phyloP scores from a whole-genome alignment of 163 green algal genomes.

The Volvox carteri region DNA sequence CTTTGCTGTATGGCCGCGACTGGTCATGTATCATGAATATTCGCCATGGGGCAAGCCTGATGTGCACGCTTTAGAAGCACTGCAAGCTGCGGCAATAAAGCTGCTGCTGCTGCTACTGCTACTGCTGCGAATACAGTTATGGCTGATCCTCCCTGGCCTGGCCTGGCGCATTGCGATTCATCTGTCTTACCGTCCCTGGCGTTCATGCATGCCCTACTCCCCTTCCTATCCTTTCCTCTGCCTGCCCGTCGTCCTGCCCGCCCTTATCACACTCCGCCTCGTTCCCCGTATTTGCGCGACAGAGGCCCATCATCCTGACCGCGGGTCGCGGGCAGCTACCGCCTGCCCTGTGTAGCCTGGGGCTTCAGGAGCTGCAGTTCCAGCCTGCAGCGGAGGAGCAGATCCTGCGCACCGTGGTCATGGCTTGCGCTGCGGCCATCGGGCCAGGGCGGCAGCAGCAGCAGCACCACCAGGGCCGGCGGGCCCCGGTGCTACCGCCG shows the following conservation, averaged over 20 bases:
- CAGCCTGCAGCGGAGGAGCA: background rate
- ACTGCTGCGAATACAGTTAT: too few relatives aligned
- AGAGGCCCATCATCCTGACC: constrained; percentile 75
- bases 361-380: constrained; percentile 33
- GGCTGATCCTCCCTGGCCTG: too few relatives aligned
- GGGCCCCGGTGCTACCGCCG: too few relatives aligned
- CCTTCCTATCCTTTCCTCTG: background rate
- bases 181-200: too few relatives aligned
- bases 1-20: too few relatives aligned
- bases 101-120: too few relatives aligned
- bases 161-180: too few relatives aligned
- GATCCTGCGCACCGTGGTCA: constrained; percentile 61
- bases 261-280: background rate
- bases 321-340: constrained; percentile 54
- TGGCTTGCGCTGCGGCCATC: constrained; percentile 59
- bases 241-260: background rate
- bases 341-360: constrained; percentile 17
- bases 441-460: background rate
- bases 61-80: too few relatives aligned
- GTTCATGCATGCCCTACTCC: too few relatives aligned
- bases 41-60: too few relatives aligned
- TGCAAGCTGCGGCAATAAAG: too few relatives aligned
- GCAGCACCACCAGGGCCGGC: background rate
- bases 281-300: background rate
- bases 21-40: too few relatives aligned